These are phyloP conservation scores for Raphanus hybrid DNA, from an alignment of 441 rosid genomes.

Conservation along the genomic window DNA sequence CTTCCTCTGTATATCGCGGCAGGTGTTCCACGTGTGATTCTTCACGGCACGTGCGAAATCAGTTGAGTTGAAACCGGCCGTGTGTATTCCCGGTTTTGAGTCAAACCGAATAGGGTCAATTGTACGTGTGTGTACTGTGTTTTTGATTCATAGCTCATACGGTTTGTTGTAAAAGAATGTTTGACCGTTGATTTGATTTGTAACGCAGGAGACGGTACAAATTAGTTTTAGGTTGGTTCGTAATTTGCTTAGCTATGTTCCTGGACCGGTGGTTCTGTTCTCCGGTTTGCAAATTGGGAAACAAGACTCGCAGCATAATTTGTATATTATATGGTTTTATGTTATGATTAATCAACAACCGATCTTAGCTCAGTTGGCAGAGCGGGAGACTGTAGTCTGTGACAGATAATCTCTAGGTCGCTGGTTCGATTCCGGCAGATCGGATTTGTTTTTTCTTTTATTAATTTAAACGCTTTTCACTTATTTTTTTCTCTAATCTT, in stretches of 20 bases:
- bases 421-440: constrained; percentile 46
- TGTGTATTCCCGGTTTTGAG: constrained; percentile 15
- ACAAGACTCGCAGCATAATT: not conserved
- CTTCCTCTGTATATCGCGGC: constrained; percentile 2
- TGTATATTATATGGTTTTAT: not conserved
- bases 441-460: constrained; percentile 12
- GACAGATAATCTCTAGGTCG: constrained; percentile 41
- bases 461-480: not conserved
- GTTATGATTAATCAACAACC: constrained; percentile 27
- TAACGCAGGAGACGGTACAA: not conserved
- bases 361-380: constrained; percentile 99
- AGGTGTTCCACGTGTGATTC: constrained; percentile 29
- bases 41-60: constrained; percentile 30
- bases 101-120: constrained; percentile 12
- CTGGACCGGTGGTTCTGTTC: constrained; percentile 2
- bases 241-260: not conserved
- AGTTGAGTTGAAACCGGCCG: constrained; percentile 17
- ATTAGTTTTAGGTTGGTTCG: not conserved
- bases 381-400: constrained; percentile 94
- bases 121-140: not conserved
- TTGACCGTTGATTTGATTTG: constrained; percentile 14
- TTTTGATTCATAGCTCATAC: not conserved
- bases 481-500: not conserved
- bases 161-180: not conserved
- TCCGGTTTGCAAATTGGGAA: constrained; percentile 31